A percentile compares a stretch with the other conserved stretches of the same genome.
Conservation (phyloP, 305 asterid genomes). For the Plantago coronopus region DNA sequence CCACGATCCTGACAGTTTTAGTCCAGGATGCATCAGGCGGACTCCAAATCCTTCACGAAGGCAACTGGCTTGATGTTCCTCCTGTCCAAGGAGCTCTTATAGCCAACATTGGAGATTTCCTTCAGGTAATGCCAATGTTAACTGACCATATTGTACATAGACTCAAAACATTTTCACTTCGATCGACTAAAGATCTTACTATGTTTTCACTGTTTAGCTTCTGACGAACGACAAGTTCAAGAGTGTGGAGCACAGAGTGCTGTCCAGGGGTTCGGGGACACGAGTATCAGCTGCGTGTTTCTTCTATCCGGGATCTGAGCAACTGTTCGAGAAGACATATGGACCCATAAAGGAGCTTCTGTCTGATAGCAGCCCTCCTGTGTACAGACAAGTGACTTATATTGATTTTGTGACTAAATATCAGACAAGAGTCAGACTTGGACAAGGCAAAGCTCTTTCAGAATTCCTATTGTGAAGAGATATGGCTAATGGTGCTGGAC, state of each 20-base stretch:
- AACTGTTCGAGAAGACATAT: slow-evolving; percentile 27
- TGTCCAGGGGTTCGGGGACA: slow-evolving; percentile 39
- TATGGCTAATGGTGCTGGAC: not conserved
- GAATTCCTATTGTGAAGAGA: slow-evolving; percentile 24
- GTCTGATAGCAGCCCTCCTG: slow-evolving; percentile 36
- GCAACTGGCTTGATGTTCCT: slow-evolving; percentile 48
- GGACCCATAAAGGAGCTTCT: slow-evolving; percentile 50
- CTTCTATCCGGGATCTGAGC: slow-evolving; percentile 42
- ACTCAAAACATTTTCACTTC: too few relatives aligned
- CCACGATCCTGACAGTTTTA: slow-evolving; percentile 37
- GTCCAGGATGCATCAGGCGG: slow-evolving; percentile 6
- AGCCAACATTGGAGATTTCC: slow-evolving; percentile 53
- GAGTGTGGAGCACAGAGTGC: slow-evolving; percentile 61
- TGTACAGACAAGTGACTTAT: slow-evolving; percentile 42
- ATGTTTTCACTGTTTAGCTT: slow-evolving; percentile 26
- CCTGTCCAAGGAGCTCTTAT: slow-evolving; percentile 54
- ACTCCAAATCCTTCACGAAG: slow-evolving; percentile 1
- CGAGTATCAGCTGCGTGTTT: slow-evolving; percentile 61
- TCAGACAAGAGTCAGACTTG: slow-evolving; percentile 27
- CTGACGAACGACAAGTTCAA: slow-evolving; percentile 56
- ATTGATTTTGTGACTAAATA: slow-evolving; percentile 42
- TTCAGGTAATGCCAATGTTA: slow-evolving; percentile 35
- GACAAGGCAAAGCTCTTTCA: slow-evolving; percentile 34
- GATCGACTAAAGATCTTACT: not conserved
- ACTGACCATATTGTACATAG: too few relatives aligned